These are phyloP conservation scores for Cladosporium phlei DNA, from an alignment of 2,329 filamentous ascomycete species.

Conservation along the genomic window DNA sequence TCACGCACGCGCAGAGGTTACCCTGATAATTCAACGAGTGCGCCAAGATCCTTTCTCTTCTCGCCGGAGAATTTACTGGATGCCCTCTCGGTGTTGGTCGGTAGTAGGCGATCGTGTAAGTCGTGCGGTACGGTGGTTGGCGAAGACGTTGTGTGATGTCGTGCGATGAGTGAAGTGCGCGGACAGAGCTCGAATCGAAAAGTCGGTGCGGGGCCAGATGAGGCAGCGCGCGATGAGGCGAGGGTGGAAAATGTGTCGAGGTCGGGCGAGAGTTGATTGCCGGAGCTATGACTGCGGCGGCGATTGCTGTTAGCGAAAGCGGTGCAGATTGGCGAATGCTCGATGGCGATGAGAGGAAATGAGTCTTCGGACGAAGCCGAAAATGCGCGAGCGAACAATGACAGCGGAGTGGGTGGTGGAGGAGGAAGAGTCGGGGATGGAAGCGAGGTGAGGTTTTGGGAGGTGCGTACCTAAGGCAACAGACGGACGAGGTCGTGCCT, in stretches of 20 bases:
- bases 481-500: slow-evolving; percentile 1
- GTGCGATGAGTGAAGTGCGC: not conserved
- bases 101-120: not conserved
- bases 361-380: no score
- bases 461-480: slow-evolving; percentile 7
- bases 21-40: not conserved
- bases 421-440: not conserved
- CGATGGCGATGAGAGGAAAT: not conserved
- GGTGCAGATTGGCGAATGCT: not conserved
- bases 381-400: not conserved
- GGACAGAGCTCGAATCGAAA: not conserved
- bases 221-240: not conserved
- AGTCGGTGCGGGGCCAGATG: not conserved
- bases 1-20: not conserved
- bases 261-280: slow-evolving; percentile 4
- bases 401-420: not conserved
- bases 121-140: slow-evolving; percentile 1
- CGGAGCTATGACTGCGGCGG: slow-evolving; percentile 5
- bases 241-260: slow-evolving; percentile 1
- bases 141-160: not conserved
- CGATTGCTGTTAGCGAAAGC: slow-evolving; percentile 12
- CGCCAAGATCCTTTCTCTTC: slow-evolving; percentile 7
- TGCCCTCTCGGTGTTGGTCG: not conserved
- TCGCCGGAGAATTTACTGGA: slow-evolving; percentile 6
- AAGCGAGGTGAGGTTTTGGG: not conserved